Evolutionary conservation across 2,329 filamentous ascomycete species (phyloP).

Genomic region (Sporothrix brunneoviolacea): DNA sequence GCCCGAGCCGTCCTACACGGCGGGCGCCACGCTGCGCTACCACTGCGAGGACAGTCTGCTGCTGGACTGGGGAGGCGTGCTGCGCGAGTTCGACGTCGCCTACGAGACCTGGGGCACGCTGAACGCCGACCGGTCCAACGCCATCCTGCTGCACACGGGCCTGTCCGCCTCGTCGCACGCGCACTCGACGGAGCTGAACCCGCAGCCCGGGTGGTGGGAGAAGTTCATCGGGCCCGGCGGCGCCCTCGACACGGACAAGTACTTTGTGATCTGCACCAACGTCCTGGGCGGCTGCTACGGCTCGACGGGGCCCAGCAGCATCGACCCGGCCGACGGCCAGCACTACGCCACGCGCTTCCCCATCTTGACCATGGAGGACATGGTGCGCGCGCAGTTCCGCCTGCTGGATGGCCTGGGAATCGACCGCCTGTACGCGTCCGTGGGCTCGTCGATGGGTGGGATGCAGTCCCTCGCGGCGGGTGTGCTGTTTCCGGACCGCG

Average conservation of each 20-base stretch:
- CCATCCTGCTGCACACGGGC: constrained; percentile 86
- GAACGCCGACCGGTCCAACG: constrained; percentile 77
- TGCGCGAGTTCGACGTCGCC: constrained; percentile 81
- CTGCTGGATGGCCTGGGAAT: constrained; percentile 76
- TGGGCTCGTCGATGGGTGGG: constrained; percentile 95
- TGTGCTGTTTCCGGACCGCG: constrained; percentile 72
- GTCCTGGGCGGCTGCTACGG: constrained; percentile 94
- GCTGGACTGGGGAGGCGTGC: constrained; percentile 90
- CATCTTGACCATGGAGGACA: constrained; percentile 91
- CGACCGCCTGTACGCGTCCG: constrained; percentile 75
- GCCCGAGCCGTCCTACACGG: constrained; percentile 90
- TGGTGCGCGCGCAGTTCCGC: constrained; percentile 92
- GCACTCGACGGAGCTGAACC: constrained; percentile 79
- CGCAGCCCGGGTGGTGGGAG: constrained; percentile 96
- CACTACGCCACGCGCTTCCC: constrained; percentile 92
- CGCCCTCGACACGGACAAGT: constrained; percentile 83
- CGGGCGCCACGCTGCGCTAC: constrained; percentile 74
- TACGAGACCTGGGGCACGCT: constrained; percentile 88
- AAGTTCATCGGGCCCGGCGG: constrained; percentile 81
- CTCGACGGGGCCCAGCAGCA: constrained; percentile 81
- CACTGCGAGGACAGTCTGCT: constrained; percentile 67
- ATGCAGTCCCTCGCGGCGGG: constrained; percentile 94
- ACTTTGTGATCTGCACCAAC: constrained; percentile 93
- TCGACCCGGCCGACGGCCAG: constrained; percentile 82
- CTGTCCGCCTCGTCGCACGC: constrained; percentile 96